Percentiles rank a stretch among this genome's conserved stretches.
Conservation (phyloP, 768 basidiomycete genomes). For the Flagelloscypha sp. region DNA sequence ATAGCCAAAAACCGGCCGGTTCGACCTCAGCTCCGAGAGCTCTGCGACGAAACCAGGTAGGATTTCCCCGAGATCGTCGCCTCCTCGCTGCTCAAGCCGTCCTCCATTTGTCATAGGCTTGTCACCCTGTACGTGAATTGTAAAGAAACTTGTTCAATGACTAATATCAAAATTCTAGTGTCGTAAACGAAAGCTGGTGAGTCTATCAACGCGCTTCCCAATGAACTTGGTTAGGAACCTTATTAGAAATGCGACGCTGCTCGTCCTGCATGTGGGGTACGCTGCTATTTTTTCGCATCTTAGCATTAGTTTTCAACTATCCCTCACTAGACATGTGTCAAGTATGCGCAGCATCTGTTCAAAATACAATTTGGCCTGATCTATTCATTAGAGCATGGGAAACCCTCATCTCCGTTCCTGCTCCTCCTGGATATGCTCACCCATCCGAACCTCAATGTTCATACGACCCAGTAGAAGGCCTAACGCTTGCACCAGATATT, state of each 20-base stretch:
- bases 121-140: no score
- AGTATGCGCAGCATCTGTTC: no score
- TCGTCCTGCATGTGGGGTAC: conserved; percentile 77
- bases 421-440: conserved; percentile 79
- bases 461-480: conserved; percentile 81
- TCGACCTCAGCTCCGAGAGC: conserved; percentile 47
- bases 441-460: conserved; percentile 80
- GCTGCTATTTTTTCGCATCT: no score
- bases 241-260: conserved; percentile 81
- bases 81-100: conserved; percentile 4
- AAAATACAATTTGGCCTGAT: conserved; percentile 10
- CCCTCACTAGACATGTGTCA: no score
- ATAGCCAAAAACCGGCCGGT: no score
- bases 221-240: conserved; percentile 4
- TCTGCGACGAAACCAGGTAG: conserved; percentile 72
- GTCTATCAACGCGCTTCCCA: conserved; percentile 16
- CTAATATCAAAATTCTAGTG: no score
- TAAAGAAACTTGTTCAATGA: no score
- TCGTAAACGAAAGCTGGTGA: conserved; percentile 76
- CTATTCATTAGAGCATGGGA: conserved; percentile 62
- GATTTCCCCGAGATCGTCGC: conserved; percentile 6
- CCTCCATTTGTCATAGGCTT: conserved; percentile 42
- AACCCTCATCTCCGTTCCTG: conserved; percentile 72
- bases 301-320: no score
- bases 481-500: conserved; percentile 65